Base-by-base conservation (phyloP, 2,329 filamentous ascomycete species). In the Clarireedia homoeocarpa region DNA sequence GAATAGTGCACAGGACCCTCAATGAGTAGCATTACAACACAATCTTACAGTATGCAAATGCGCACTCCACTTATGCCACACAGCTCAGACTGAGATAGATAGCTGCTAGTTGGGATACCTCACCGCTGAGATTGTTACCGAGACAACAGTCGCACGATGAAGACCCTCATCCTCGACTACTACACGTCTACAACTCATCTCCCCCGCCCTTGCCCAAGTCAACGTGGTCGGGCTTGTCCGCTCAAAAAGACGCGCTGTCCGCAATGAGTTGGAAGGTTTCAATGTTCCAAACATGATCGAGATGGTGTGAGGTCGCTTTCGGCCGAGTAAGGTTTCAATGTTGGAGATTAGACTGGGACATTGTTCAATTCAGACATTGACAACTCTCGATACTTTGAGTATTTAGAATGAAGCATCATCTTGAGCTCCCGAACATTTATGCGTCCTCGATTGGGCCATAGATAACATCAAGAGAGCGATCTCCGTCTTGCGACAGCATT, bases 71-170 rank as follows among this genome's bases (percentile, higher is more conserved):
- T 51, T 27, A 51, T 51, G 36, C 40, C 24, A 42, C 48, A 42
- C 48, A 48, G 4, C 48, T 51, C 48, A 44, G 27, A 44, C 17
- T 20, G n/a, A 44, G 53, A 44, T 50, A 55, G 53, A 44, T 45
- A 55, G 53, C 23, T 42, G 23, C 30, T 12, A 12, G 42, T 48
- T 53, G 24, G 36, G 47, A 38, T n/a, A 55, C 53, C 26, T 55
- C 53, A 55, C 53, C 53, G 53, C 53, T 51, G 47, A 55, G 53
- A 51, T 55, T 55, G 53, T 55, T 55, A 55, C 26, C 53, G 23
- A 20, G 53, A 45, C 53, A 50, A 51, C 53, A 26, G 46, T 45
- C 27, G 26, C 47, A 38, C 44, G 46, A 44, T 42, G 5, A 42
- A 24, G 20, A 38, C 30, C 49, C 47, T 48, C 47, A 40, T 55